phyloP scores from a whole-genome alignment of 345 rosid species.

The Rhodamnia rubescens region DNA sequence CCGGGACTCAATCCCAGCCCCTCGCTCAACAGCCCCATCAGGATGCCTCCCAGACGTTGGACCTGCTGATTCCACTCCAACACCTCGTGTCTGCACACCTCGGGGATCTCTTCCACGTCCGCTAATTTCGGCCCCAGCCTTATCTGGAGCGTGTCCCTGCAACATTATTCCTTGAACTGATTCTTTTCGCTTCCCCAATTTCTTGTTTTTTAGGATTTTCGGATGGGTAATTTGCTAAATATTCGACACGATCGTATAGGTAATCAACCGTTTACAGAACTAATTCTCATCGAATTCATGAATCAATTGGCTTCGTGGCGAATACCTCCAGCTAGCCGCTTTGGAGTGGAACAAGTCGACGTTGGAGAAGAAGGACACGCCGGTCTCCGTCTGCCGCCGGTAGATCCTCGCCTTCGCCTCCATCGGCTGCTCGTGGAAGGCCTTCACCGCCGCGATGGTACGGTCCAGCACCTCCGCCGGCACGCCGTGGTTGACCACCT shows the following conservation, averaged over 20 bases:
- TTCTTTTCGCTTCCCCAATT: not conserved
- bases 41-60: constrained; percentile 14
- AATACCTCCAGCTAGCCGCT: constrained; percentile 60
- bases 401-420: constrained; percentile 30
- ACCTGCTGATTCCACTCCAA: constrained; percentile 27
- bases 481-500: not conserved
- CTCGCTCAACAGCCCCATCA: constrained; percentile 35
- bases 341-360: constrained; percentile 32
- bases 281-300: not conserved
- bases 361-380: constrained; percentile 28
- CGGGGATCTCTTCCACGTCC: constrained; percentile 21
- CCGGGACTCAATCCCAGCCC: constrained; percentile 25
- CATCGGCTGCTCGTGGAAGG: constrained; percentile 17
- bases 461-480: constrained; percentile 18
- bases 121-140: constrained; percentile 12
- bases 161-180: not conserved
- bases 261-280: not conserved
- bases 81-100: constrained; percentile 27
- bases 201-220: too few species aligned
- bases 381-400: constrained; percentile 1
- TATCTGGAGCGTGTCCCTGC: constrained; percentile 40
- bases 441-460: constrained; percentile 6
- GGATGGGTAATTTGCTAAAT: not conserved
- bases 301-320: not conserved
- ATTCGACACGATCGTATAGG: not conserved